Percentiles rank a stretch among this genome's conserved stretches.
These are phyloP conservation scores for Hyaloperonospora arabidopsidis DNA, from an alignment of 352 stramenopile genomes.

Conservation along the genomic window DNA sequence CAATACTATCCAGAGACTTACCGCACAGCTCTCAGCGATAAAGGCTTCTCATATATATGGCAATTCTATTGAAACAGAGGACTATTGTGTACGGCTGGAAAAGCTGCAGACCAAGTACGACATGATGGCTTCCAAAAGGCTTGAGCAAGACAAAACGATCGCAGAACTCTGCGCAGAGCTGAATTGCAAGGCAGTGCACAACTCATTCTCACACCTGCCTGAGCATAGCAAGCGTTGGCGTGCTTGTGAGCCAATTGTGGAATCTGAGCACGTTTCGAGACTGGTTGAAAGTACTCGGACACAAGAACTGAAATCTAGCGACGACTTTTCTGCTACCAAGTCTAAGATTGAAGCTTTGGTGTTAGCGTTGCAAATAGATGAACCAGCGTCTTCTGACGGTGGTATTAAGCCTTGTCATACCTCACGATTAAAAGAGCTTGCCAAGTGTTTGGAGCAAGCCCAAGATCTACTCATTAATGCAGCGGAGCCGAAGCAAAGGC, in stretches of 20 bases:
- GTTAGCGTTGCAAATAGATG: slow-evolving; percentile 7
- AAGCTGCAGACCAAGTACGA: slow-evolving; percentile 12
- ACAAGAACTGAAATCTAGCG: slow-evolving; percentile 11
- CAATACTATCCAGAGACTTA: slow-evolving; percentile 38
- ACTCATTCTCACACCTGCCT: slow-evolving; percentile 13
- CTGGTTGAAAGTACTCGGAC: slow-evolving; percentile 9
- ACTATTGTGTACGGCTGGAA: slow-evolving; percentile 20
- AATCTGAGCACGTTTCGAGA: slow-evolving; percentile 6
- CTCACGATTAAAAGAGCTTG: slow-evolving; percentile 10
- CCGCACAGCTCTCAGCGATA: slow-evolving; percentile 18
- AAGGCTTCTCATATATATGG: slow-evolving; percentile 18
- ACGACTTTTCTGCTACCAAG: slow-evolving; percentile 15
- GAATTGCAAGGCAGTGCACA: slow-evolving; percentile 20
- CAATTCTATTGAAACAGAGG: slow-evolving; percentile 15
- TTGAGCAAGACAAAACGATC: slow-evolving; percentile 12
- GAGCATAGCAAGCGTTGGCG: slow-evolving; percentile 14
- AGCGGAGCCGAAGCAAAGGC: slow-evolving; percentile 6
- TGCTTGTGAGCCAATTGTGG: slow-evolving; percentile 1
- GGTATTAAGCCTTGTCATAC: slow-evolving; percentile 2
- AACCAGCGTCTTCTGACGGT: neutral
- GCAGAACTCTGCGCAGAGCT: slow-evolving; percentile 20
- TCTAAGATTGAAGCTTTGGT: slow-evolving; percentile 16
- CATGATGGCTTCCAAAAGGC: slow-evolving; percentile 7
- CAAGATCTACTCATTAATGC: slow-evolving; percentile 13
- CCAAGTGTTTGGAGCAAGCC: slow-evolving; percentile 18